Base-by-base conservation (phyloP, 257 asterid species). In the Nicotiana undulata region DNA sequence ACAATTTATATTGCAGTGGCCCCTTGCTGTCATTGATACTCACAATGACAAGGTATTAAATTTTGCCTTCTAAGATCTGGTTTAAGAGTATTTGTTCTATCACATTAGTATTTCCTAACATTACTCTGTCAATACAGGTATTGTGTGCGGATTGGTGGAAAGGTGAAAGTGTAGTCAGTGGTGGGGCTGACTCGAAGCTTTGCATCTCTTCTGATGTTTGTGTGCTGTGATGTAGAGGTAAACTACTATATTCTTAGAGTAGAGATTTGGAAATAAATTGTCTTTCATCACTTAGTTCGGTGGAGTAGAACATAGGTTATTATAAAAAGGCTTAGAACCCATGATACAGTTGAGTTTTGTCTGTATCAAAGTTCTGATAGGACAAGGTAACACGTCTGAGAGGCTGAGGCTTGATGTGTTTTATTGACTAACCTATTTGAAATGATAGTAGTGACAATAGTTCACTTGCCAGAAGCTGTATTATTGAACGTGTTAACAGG, bases 81-180 rank as follows among this genome's bases (percentile, higher is more conserved):
- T 52, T 28, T 22, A 51, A 18, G 0, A 18, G 46, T 49, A 29
- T 46, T 17, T 67, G 70, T 18, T 24, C 60, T 63, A 4, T 46
- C 24, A 46, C 61, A 49, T 74, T 26, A 24, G 24, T 49, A 49
- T 74, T 74, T 74, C 44, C 78, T 49, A 8, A 49, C 12, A 52
- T n/a, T 40, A 51, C 22, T 53, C 22, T 82, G 61, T 55, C 55
- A 34, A 82, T 82, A 28, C 83, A 96, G 99, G 98, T 92, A n/a
- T 87, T 96, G 56, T 90, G 94, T 87, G 97, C 89, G 29, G 99
- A 90, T 78, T 96, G 99, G 99, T 96, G 99, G 99, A 90, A 77
- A 88, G 86, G 85, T 37, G 90, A 92, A 63, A 85, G 92, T 74
- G 90, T 96, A 61, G 74, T 96, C 79, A 94, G 98, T 64, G 99